A percentile compares a stretch with the other conserved stretches of the same genome.
Conservation (phyloP, 2,329 filamentous ascomycete genomes). For the Dactylellina parvicollis region DNA sequence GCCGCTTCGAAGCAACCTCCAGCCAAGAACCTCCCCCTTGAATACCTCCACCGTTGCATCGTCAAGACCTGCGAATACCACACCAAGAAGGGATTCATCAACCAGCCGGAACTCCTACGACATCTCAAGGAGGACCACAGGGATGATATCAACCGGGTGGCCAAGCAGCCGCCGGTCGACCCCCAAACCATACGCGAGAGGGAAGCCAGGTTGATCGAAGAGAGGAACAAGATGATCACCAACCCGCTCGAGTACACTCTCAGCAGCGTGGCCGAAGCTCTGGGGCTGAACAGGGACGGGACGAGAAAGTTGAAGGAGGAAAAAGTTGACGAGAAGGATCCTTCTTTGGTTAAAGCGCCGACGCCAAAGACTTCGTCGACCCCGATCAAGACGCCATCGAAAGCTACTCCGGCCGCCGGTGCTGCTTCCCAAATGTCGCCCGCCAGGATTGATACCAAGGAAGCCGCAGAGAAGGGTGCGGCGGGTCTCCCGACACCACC, state of each 20-base stretch:
- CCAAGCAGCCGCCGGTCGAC: conserved; percentile 19
- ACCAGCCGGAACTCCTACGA: conserved; percentile 29
- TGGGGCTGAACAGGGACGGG: conserved; percentile 41
- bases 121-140: conserved; percentile 50
- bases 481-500: conserved; percentile 20
- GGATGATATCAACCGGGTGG: conserved; percentile 15
- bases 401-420: conserved; percentile 8
- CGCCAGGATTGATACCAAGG: not conserved
- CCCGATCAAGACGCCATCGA: conserved; percentile 40
- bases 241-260: conserved; percentile 52
- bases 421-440: conserved; percentile 28
- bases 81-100: conserved; percentile 35
- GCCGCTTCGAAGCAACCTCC: not conserved
- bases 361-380: conserved; percentile 28
- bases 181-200: conserved; percentile 22
- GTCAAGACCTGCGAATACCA: conserved; percentile 45
- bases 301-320: conserved; percentile 45
- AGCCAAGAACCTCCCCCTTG: conserved; percentile 21
- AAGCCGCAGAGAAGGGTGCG: not conserved
- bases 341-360: conserved; percentile 12
- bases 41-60: conserved; percentile 38
- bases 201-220: conserved; percentile 35
- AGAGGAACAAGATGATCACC: conserved; percentile 35
- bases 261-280: conserved; percentile 36
- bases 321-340: conserved; percentile 42